Conservation (phyloP, 2,329 filamentous ascomycete species). For the Pseudogymnoascus sp. region DNA sequence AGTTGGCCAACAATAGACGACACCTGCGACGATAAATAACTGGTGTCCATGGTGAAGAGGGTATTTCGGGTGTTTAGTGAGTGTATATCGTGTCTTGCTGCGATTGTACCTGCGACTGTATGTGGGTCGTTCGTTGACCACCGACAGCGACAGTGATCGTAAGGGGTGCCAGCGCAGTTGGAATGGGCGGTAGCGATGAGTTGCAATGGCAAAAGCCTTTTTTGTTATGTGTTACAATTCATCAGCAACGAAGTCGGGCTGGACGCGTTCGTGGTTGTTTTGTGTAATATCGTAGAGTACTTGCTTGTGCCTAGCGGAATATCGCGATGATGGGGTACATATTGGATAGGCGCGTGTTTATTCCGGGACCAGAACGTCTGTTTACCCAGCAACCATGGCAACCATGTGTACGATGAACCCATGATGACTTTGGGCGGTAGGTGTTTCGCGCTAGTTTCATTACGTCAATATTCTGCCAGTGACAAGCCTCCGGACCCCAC, state of each 20-base stretch:
- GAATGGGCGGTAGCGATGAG: neutral
- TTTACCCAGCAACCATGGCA: slow-evolving; percentile 9
- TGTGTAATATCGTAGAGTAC: slow-evolving; percentile 3
- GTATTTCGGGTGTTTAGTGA: neutral
- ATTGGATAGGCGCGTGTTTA: slow-evolving; percentile 6
- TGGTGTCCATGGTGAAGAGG: slow-evolving; percentile 65
- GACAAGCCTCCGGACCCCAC: neutral
- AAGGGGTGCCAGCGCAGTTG: neutral
- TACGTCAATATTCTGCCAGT: neutral
- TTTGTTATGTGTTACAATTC: slow-evolving; percentile 8
- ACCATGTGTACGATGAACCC: neutral
- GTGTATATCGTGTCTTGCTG: slow-evolving; percentile 1
- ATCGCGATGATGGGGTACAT: slow-evolving; percentile 6
- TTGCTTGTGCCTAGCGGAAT: neutral
- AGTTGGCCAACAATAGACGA: slow-evolving; percentile 88
- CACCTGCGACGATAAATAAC: slow-evolving; percentile 90
- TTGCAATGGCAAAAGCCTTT: slow-evolving; percentile 5
- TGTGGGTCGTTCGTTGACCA: neutral
- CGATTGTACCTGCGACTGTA: slow-evolving; percentile 1
- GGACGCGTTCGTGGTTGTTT: slow-evolving; percentile 3
- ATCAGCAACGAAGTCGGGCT: slow-evolving; percentile 1
- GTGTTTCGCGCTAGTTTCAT: neutral
- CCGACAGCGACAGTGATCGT: neutral
- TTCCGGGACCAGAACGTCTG: slow-evolving; percentile 3
- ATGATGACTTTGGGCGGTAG: slow-evolving; percentile 6